Evolutionary conservation across 768 basidiomycete genomes (phyloP), one percentile per base, ranked within the genome.

Genomic region (Obba rivulosa): DNA sequence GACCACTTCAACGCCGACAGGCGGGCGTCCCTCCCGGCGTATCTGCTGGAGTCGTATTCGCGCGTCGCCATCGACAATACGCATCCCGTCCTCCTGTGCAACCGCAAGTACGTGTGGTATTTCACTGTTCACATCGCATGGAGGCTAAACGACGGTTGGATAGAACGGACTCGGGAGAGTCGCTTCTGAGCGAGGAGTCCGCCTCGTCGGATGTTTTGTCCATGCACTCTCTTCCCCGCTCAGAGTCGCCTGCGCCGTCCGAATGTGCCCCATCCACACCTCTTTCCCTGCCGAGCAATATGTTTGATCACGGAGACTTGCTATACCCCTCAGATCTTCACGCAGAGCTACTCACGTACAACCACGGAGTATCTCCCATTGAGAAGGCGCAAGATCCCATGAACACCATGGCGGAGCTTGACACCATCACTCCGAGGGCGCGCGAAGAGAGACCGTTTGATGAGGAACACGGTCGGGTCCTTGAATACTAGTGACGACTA

Each of bases 211-310:
- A 48, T 39, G 51, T 42, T 25, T 21, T 43, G 34, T 54, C 45
- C 20, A 40, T 45, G 2, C 38, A 50, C 48, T 42, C 49, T 35
- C 45, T 49, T 43, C 44, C 56, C 43, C 51, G 48, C 51, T 54
- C 50, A 21, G 46, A 43, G 44, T 53, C 57, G 46, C 43, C 45
- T 35, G 43, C 37, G 16, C n/a, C 38, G 25, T 47, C 45, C 5
- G n/a, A 21, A 20, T 37, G 43, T 8, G 46, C 55, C 17, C 59
- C 59, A 10, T 34, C 51, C 34, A 58, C 59, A 24, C 59, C 59
- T 18, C 38, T 56, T 23, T 44, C 46, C 18, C 40, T 50, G 28
- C 42, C 43, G 8, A 41, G 34, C 8, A 34, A 11, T 35, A n/a
- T 14, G 18, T 14, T 43, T 14, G 17, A 14, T 7, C 38, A n/a